Percentiles rank a stretch among this genome's conserved stretches.
Evolutionary conservation across 768 basidiomycete genomes (phyloP).

Genomic region (Gymnopilus dilepis): DNA sequence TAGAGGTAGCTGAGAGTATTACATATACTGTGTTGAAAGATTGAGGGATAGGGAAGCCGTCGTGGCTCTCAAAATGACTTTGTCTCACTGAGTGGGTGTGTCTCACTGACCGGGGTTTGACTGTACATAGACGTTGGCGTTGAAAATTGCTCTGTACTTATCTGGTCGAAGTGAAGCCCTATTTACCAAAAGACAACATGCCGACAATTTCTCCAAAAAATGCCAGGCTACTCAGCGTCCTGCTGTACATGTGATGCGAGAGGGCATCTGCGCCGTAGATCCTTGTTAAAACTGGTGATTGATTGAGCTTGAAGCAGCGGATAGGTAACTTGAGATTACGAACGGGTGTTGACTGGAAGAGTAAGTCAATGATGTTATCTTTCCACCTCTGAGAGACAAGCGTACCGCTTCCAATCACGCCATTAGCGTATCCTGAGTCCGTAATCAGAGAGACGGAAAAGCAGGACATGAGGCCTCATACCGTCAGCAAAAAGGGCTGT

Average conservation of each 20-base stretch:
- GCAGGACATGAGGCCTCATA: slow-evolving; percentile 71
- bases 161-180: neutral
- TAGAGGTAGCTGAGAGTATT: too few relatives aligned
- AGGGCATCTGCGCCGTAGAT: slow-evolving; percentile 69
- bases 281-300: slow-evolving; percentile 61
- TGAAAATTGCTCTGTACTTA: too few relatives aligned
- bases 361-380: too few relatives aligned
- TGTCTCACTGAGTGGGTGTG: too few relatives aligned
- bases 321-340: slow-evolving; percentile 24
- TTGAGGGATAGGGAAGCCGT: too few relatives aligned
- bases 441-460: neutral
- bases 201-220: slow-evolving; percentile 89
- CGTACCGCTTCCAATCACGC: slow-evolving; percentile 77
- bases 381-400: neutral
- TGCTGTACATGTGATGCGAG: slow-evolving; percentile 60
- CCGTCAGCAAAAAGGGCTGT: slow-evolving; percentile 63
- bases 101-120: too few relatives aligned
- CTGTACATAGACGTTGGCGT: too few relatives aligned
- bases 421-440: slow-evolving; percentile 75
- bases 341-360: slow-evolving; percentile 74
- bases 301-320: neutral
- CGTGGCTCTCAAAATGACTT: too few relatives aligned
- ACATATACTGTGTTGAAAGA: too few relatives aligned
- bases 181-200: slow-evolving; percentile 73
- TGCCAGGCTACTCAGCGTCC: slow-evolving; percentile 66